phyloP scores from a whole-genome alignment of 2,329 filamentous ascomycete genomes.

The Colletotrichum spinosum region DNA sequence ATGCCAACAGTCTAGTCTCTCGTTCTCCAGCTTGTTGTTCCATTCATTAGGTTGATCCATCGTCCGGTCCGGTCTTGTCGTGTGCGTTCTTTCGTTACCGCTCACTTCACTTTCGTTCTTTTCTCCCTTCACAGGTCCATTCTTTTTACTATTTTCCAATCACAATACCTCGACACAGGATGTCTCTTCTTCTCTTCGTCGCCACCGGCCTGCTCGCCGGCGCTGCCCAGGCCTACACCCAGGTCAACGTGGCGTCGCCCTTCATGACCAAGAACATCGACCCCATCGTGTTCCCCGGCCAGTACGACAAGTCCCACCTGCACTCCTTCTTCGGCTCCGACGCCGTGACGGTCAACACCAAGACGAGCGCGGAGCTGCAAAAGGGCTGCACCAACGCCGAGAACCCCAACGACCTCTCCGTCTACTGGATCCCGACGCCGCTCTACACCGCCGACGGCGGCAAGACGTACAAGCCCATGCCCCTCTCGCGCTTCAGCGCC shows the following conservation, averaged over 20 bases:
- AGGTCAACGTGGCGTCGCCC: slow-evolving; percentile 39
- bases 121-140: background rate
- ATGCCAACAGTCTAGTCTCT: background rate
- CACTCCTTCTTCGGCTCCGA: slow-evolving; percentile 53
- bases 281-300: slow-evolving; percentile 47
- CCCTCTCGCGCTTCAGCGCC: slow-evolving; percentile 54
- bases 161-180: slow-evolving; percentile 34
- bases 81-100: too few species aligned
- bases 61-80: too few species aligned
- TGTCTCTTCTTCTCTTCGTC: slow-evolving; percentile 36
- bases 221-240: slow-evolving; percentile 42
- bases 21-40: slow-evolving; percentile 1
- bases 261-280: slow-evolving; percentile 51
- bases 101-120: background rate
- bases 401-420: slow-evolving; percentile 60
- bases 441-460: slow-evolving; percentile 49
- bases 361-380: slow-evolving; percentile 51
- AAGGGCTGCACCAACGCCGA: slow-evolving; percentile 56
- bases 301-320: slow-evolving; percentile 47
- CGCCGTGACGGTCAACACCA: slow-evolving; percentile 45
- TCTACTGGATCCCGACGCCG: slow-evolving; percentile 59
- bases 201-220: slow-evolving; percentile 30
- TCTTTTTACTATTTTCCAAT: background rate
- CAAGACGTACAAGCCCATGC: slow-evolving; percentile 47
- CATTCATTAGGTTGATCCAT: slow-evolving; percentile 7